Conservation (phyloP, 805 yeast species). For the Ogataea saltuana region DNA sequence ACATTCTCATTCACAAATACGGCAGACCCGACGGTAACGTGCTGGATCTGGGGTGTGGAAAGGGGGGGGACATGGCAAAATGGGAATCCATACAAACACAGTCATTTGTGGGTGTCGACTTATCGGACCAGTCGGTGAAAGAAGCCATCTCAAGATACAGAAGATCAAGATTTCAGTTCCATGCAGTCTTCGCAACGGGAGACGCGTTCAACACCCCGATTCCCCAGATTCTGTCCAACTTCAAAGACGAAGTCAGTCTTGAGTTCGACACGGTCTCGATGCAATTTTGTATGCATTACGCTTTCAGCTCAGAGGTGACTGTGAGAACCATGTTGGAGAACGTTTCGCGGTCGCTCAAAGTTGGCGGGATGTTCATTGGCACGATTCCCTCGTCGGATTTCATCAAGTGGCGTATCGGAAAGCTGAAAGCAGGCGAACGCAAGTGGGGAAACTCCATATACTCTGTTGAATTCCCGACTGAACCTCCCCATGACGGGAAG, state of each 20-base stretch:
- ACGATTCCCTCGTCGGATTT: conserved; percentile 93
- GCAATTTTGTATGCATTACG: conserved; percentile 94
- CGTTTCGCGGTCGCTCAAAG: conserved; percentile 68
- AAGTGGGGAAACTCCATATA: conserved; percentile 87
- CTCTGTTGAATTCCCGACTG: conserved; percentile 75
- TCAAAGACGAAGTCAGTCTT: conserved; percentile 61
- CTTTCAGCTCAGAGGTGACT: conserved; percentile 82
- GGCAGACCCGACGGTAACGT: conserved; percentile 57
- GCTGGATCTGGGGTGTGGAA: conserved; percentile 93
- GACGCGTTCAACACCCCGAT: conserved; percentile 80
- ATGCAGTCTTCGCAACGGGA: conserved; percentile 82
- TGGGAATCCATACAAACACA: conserved; percentile 74
- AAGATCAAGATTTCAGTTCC: conserved; percentile 44
- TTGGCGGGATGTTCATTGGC: conserved; percentile 89
- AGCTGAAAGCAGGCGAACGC: conserved; percentile 50
- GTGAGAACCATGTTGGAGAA: conserved; percentile 73
- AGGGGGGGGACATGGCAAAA: conserved; percentile 94
- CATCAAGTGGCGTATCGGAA: conserved; percentile 64
- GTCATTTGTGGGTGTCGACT: conserved; percentile 87
- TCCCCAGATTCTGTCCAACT: conserved; percentile 65
- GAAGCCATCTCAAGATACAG: conserved; percentile 81
- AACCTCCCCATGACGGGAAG: conserved; percentile 73
- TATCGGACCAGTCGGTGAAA: conserved; percentile 81
- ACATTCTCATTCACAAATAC: conserved; percentile 74
- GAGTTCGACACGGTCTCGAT: conserved; percentile 88